Evolutionary conservation across 306 rosid genomes (phyloP).

Genomic region (Luffa aegyptiaca): DNA sequence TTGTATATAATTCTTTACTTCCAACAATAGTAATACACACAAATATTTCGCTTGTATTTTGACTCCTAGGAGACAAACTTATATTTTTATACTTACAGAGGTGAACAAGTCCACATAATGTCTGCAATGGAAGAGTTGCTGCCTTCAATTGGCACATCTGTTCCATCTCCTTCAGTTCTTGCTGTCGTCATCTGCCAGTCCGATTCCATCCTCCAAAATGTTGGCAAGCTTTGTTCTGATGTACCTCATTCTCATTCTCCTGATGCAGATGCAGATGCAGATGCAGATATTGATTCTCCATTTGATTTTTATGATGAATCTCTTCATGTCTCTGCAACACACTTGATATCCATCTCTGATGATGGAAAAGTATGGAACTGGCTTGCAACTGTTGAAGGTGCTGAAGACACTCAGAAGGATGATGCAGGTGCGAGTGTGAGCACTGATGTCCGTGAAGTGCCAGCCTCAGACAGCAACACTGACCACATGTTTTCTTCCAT

Average conservation of each 20-base stretch:
- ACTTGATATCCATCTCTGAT: slow-evolving; percentile 79
- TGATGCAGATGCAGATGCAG: slow-evolving; percentile 31
- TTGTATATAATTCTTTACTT: neutral
- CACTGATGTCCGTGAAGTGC: slow-evolving; percentile 22
- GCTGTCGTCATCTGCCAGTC: slow-evolving; percentile 60
- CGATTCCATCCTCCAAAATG: slow-evolving; percentile 62
- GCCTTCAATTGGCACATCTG: slow-evolving; percentile 85
- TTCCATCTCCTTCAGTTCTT: slow-evolving; percentile 82
- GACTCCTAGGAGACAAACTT: slow-evolving; percentile 19
- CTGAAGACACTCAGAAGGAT: slow-evolving; percentile 37
- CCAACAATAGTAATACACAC: neutral
- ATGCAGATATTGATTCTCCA: slow-evolving; percentile 70
- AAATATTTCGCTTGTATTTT: slow-evolving; percentile 11
- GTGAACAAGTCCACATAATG: slow-evolving; percentile 76
- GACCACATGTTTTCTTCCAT: slow-evolving; percentile 26
- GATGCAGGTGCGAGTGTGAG: slow-evolving; percentile 31
- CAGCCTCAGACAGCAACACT: slow-evolving; percentile 26
- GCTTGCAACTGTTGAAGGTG: slow-evolving; percentile 74
- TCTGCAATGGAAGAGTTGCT: slow-evolving; percentile 84
- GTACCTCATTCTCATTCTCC: slow-evolving; percentile 53
- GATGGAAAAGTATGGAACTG: slow-evolving; percentile 98
- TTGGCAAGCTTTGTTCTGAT: slow-evolving; percentile 55
- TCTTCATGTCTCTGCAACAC: slow-evolving; percentile 47
- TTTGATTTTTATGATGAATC: slow-evolving; percentile 66
- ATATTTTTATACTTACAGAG: slow-evolving; percentile 39